Base-by-base conservation (phyloP, 2,329 filamentous ascomycete genomes). In the Pseudocercospora pini-densiflorae region DNA sequence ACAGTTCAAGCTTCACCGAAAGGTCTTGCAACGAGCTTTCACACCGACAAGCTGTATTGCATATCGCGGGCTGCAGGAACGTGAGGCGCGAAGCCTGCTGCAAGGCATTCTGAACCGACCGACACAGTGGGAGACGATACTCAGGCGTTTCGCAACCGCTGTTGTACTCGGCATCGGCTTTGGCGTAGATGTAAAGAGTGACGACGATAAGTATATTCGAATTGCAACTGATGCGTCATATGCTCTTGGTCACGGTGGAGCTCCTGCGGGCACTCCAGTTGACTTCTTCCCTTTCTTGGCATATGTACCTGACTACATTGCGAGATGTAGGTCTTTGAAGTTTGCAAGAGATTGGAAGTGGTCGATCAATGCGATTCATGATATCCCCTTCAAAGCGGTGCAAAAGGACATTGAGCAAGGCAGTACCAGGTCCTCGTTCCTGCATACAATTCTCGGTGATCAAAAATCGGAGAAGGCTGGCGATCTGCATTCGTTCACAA, bases 231-330 rank as follows among this genome's bases (percentile, higher is more conserved):
- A 78, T 43, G 78, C 79, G 1, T 78, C 85, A 72, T 75, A 76
- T 0, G 65, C 80, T 8, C 83, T 86, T 62, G 74, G 78, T 1
- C 71, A 79, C 31, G 78, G 81, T 2, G 77, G 73, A n/a, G 75
- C 79, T 5, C 81, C 82, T 0, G 81, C 82, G 6, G 76, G 73
- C 5, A 85, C 79, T 77, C 68, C 78, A 5, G 81, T 85, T 14
- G 84, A 86, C 70, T 79, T 83, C 67, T 84, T 86, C 61, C 84
- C 84, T 0, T 74, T 79, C n/a, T 71, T 81, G 29, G 77, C 77
- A 49, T 78, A 79, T 66, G 68, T 85, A n/a, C 82, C 83, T 0
- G 70, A 77, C 29, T 81, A 76, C 70, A 59, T 77, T 59, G 67
- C 73, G 66, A 68, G 74, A 23, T 73, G 70, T 2, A 24, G 57